Percentiles rank a stretch among this genome's conserved stretches.
Evolutionary conservation across 139 green algal species (phyloP).

Genomic region (Picochlorum sp.): DNA sequence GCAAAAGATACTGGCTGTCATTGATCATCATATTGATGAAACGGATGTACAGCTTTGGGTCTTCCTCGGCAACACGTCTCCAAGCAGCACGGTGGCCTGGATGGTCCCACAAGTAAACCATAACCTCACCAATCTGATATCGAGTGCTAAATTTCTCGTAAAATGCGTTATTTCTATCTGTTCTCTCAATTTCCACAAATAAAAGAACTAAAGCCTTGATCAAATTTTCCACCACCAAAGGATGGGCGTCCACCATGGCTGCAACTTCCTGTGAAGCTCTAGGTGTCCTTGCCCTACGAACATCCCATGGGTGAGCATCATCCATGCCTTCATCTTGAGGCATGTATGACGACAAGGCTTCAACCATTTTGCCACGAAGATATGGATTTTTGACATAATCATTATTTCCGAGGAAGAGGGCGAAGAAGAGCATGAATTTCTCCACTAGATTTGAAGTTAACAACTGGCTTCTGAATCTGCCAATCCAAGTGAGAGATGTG

Average conservation of each 20-base stretch:
- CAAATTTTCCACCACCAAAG: constrained; percentile 61
- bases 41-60: constrained; percentile 29
- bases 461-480: constrained; percentile 1
- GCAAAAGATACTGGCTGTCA: constrained; percentile 82
- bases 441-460: constrained; percentile 29
- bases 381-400: constrained; percentile 72
- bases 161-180: constrained; percentile 63
- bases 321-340: constrained; percentile 2
- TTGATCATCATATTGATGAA: constrained; percentile 93
- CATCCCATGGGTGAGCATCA: neutral
- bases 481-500: constrained; percentile 51
- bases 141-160: constrained; percentile 92
- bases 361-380: constrained; percentile 71
- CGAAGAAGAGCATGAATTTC: constrained; percentile 55
- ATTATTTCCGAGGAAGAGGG: constrained; percentile 52
- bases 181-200: constrained; percentile 78
- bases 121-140: constrained; percentile 66
- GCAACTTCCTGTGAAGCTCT: constrained; percentile 15
- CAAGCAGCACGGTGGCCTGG: constrained; percentile 18
- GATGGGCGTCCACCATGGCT: constrained; percentile 72
- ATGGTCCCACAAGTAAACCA: constrained; percentile 71
- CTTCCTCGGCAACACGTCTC: constrained; percentile 11
- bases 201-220: constrained; percentile 67
- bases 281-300: neutral
- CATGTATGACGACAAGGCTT: constrained; percentile 46